These are phyloP conservation scores for Bacidia rubella DNA, from an alignment of 495 filamentous ascomycete genomes.

Conservation along the genomic window DNA sequence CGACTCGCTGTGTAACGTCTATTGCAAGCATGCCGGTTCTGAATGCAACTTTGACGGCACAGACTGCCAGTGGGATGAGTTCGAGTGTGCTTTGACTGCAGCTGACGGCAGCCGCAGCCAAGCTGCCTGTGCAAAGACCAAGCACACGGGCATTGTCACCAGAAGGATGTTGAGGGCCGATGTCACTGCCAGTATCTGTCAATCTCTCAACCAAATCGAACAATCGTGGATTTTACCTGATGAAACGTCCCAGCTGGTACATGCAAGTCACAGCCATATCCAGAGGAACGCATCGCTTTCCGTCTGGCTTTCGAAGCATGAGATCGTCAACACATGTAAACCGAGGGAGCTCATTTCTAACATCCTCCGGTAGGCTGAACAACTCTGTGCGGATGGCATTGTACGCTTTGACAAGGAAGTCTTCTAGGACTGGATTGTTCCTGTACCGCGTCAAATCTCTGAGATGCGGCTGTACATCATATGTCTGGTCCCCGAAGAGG, in stretches of 20 bases:
- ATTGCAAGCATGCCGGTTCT: constrained; percentile 12
- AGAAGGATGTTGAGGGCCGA: background rate
- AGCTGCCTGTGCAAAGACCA: constrained; percentile 47
- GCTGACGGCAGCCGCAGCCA: constrained; percentile 48
- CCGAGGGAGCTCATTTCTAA: constrained; percentile 14
- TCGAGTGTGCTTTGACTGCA: constrained; percentile 40
- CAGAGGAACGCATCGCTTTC: no score
- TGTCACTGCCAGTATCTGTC: constrained; percentile 1
- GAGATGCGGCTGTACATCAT: constrained; percentile 13
- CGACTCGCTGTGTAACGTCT: constrained; percentile 10
- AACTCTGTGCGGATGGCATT: constrained; percentile 17
- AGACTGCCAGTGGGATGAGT: constrained; percentile 42
- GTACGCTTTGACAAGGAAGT: constrained; percentile 18
- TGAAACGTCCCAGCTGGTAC: constrained; percentile 23
- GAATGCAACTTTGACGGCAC: constrained; percentile 47
- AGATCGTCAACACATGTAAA: constrained; percentile 22
- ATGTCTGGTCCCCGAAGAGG: constrained; percentile 21
- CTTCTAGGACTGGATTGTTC: constrained; percentile 15
- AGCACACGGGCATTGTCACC: constrained; percentile 8
- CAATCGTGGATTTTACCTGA: constrained; percentile 23
- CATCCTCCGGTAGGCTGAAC: constrained; percentile 8
- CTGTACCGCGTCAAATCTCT: constrained; percentile 13
- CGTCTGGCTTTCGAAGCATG: constrained; percentile 7
- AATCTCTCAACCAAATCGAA: background rate
- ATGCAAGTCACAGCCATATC: no score